These are phyloP conservation scores for Lipomyces chichibuensis DNA, from an alignment of 805 yeast genomes.

Conservation along the genomic window DNA sequence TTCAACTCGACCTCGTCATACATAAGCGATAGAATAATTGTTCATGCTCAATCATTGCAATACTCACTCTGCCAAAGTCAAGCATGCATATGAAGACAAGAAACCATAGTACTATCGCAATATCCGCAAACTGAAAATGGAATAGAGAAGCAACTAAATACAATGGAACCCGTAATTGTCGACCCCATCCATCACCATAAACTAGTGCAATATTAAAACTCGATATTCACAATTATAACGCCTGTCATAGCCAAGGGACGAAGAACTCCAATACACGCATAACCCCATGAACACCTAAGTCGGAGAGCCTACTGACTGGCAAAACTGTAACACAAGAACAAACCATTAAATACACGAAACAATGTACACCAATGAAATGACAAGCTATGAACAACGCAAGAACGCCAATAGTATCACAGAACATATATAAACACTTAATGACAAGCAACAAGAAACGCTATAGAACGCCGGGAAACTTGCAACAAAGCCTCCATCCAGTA, in stretches of 20 bases:
- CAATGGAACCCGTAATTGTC: not conserved
- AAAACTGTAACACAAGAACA: not conserved
- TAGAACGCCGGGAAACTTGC: not conserved
- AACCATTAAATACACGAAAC: not conserved
- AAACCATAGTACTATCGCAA: not conserved
- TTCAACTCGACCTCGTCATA: not conserved
- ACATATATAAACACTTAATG: not conserved
- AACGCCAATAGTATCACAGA: not conserved
- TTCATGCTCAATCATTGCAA: not conserved
- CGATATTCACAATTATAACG: not conserved
- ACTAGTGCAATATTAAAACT: not conserved
- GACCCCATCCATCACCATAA: not conserved
- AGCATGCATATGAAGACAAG: not conserved
- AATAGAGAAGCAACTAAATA: not conserved
- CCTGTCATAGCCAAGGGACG: not conserved
- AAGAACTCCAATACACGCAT: not conserved
- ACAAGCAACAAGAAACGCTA: not conserved
- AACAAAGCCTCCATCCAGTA: not conserved
- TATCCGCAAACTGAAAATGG: not conserved
- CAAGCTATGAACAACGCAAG: not conserved
- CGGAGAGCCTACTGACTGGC: not conserved
- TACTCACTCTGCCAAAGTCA: not conserved
- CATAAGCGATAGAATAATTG: not conserved
- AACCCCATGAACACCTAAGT: not conserved
- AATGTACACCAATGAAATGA: not conserved